phyloP scores from a whole-genome alignment of 768 basidiomycete species.

The Suillus hirtellus region DNA sequence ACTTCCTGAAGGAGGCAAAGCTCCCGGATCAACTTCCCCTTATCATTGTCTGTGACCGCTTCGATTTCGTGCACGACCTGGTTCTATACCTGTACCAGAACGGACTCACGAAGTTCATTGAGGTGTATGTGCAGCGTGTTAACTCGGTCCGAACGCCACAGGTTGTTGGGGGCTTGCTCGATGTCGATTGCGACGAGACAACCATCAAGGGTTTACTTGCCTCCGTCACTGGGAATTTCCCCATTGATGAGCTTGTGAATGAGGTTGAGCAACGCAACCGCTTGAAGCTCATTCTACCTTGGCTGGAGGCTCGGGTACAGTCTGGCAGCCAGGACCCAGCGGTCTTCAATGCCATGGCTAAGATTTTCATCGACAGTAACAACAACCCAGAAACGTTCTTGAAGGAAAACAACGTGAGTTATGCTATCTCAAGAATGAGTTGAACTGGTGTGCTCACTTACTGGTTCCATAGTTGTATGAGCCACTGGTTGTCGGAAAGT shows the following conservation, averaged over 20 bases:
- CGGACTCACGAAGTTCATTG: conserved; percentile 93
- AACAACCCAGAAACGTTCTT: conserved; percentile 97
- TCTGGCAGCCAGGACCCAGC: conserved; percentile 93
- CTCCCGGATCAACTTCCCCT: conserved; percentile 94
- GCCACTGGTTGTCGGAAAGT: conserved; percentile 95
- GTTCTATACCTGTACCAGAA: conserved; percentile 99
- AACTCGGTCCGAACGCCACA: conserved; percentile 97
- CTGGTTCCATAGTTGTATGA: conserved; percentile 76
- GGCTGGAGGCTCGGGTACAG: conserved; percentile 92
- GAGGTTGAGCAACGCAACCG: conserved; percentile 97
- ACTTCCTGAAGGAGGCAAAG: conserved; percentile 99
- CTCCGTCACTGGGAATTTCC: conserved; percentile 95
- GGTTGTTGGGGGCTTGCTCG: conserved; percentile 93
- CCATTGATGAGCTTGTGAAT: conserved; percentile 95
- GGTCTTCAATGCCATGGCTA: conserved; percentile 95
- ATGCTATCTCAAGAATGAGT: background rate
- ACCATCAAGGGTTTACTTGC: conserved; percentile 94
- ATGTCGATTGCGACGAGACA: conserved; percentile 96
- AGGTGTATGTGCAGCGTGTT: conserved; percentile 99
- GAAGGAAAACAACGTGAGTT: conserved; percentile 94
- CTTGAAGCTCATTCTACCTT: conserved; percentile 94
- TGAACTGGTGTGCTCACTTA: conserved; percentile 12
- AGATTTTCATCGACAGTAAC: conserved; percentile 98
- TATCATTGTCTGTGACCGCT: conserved; percentile 99
- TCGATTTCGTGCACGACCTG: conserved; percentile 99